Percentiles rank a stretch among this genome's conserved stretches.
Conservation (phyloP, 331 rosid genomes). For the Erythrophleum ivorense region DNA sequence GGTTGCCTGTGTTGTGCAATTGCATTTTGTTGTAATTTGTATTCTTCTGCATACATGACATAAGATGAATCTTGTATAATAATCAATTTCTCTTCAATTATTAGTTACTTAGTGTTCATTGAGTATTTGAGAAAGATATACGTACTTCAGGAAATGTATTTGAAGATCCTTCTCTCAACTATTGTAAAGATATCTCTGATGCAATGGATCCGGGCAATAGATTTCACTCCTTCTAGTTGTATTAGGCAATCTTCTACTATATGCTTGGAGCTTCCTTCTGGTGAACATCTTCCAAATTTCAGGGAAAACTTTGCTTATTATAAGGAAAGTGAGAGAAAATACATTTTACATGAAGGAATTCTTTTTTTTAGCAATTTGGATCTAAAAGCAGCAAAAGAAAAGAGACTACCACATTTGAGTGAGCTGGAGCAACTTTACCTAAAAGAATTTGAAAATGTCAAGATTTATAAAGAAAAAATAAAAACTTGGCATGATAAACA, state of each 20-base stretch:
- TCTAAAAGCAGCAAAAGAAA: constrained; percentile 5
- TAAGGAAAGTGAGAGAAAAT: constrained; percentile 46
- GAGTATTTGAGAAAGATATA: constrained; percentile 53
- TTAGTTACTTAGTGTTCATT: constrained; percentile 70
- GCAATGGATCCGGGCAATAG: constrained; percentile 73
- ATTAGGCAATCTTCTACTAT: constrained; percentile 73
- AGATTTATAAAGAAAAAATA: too few relatives aligned
- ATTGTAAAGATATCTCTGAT: constrained; percentile 51
- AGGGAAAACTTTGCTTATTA: constrained; percentile 60
- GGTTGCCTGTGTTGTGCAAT: background rate
- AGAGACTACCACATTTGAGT: too few relatives aligned
- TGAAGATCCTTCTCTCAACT: constrained; percentile 51
- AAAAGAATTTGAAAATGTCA: too few relatives aligned
- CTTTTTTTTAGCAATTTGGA: constrained; percentile 49
- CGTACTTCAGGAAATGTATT: constrained; percentile 39
- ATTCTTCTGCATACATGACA: background rate
- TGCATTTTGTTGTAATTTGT: too few relatives aligned
- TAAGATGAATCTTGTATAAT: background rate
- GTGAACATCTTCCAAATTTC: constrained; percentile 56
- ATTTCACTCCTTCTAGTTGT: constrained; percentile 62
- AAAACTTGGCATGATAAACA: too few relatives aligned
- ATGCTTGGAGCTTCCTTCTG: constrained; percentile 37
- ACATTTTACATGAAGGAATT: constrained; percentile 45
- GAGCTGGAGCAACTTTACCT: too few relatives aligned
- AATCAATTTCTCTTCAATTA: background rate